phyloP scores from a whole-genome alignment of 202 grass and related monocot species.

The Setaria viridis region DNA sequence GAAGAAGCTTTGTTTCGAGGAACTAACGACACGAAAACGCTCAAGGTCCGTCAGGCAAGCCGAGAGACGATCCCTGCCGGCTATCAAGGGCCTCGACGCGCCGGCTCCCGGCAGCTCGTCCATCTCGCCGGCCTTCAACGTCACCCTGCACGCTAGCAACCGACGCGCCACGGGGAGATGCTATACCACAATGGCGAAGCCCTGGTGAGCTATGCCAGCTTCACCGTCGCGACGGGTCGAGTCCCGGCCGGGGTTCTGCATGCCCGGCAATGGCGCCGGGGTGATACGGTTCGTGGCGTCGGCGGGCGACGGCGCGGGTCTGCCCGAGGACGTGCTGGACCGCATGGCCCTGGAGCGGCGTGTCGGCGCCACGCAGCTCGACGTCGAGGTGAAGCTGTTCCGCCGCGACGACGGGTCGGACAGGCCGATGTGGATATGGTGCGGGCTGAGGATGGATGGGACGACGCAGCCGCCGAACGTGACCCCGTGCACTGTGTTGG shows the following conservation, averaged over 20 bases:
- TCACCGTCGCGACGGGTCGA: conserved; percentile 32
- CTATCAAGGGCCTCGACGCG: background rate
- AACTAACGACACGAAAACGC: background rate
- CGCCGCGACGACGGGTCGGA: conserved; percentile 1
- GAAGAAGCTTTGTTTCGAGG: background rate
- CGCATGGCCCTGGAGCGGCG: conserved; percentile 21
- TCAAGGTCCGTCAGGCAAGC: too few relatives aligned
- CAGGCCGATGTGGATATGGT: conserved; percentile 43
- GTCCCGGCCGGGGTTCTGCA: conserved; percentile 45
- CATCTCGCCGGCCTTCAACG: conserved; percentile 1
- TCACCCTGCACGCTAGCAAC: conserved; percentile 25
- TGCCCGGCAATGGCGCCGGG: background rate
- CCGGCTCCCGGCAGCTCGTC: background rate
- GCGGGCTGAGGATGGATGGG: conserved; percentile 17
- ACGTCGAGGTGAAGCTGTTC: conserved; percentile 39
- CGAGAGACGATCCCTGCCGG: too few relatives aligned
- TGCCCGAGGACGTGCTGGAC: conserved; percentile 17
- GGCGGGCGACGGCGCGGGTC: background rate
- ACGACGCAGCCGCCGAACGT: background rate
- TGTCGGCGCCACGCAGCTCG: background rate
- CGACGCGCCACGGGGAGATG: background rate
- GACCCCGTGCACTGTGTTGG: conserved; percentile 16
- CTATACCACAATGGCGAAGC: conserved; percentile 30
- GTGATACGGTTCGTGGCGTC: background rate
- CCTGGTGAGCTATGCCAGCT: conserved; percentile 23